A percentile compares a stretch with the other conserved stretches of the same genome.
phyloP scores from a whole-genome alignment of 768 basidiomycete species.

The Lactarius hatsudake region DNA sequence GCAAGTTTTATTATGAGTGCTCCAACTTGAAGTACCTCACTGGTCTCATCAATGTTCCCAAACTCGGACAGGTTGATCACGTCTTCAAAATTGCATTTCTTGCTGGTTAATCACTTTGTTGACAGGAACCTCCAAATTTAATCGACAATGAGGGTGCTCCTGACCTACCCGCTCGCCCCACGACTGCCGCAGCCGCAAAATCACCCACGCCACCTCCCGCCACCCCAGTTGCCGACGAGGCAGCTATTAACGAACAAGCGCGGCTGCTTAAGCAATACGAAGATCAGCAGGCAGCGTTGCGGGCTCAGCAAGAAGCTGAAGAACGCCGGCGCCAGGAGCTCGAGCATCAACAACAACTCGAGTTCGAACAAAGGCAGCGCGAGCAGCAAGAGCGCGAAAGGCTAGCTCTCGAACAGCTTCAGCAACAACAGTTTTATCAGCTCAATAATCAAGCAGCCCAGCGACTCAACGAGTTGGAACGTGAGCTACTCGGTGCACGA shows the following conservation, averaged over 20 bases:
- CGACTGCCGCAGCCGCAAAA: constrained; percentile 44
- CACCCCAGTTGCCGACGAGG: constrained; percentile 65
- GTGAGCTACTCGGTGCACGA: constrained; percentile 87
- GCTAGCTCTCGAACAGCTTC: constrained; percentile 82
- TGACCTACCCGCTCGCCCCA: constrained; percentile 81
- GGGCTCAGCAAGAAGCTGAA: constrained; percentile 76
- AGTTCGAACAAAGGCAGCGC: constrained; percentile 86
- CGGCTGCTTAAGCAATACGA: constrained; percentile 96
- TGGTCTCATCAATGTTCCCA: constrained; percentile 96
- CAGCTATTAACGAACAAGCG: constrained; percentile 83
- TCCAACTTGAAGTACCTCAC: constrained; percentile 98
- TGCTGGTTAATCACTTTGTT: constrained; percentile 9
- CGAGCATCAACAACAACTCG: constrained; percentile 75
- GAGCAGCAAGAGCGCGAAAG: constrained; percentile 88
- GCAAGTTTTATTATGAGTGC: constrained; percentile 99
- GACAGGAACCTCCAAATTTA: constrained; percentile 93
- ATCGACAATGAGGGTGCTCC: constrained; percentile 79
- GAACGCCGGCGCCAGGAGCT: constrained; percentile 75
- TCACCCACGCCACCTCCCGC: constrained; percentile 66
- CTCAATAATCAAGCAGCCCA: constrained; percentile 74
- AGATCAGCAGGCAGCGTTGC: constrained; percentile 87
- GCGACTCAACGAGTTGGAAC: constrained; percentile 79
- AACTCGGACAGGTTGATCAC: constrained; percentile 76
- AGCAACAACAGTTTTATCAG: constrained; percentile 80
- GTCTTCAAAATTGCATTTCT: not conserved